Evolutionary conservation across 192 early-diverging fungal genomes (phyloP), one percentile per base, ranked within the genome.

Genomic region (Backusella australiensis): DNA sequence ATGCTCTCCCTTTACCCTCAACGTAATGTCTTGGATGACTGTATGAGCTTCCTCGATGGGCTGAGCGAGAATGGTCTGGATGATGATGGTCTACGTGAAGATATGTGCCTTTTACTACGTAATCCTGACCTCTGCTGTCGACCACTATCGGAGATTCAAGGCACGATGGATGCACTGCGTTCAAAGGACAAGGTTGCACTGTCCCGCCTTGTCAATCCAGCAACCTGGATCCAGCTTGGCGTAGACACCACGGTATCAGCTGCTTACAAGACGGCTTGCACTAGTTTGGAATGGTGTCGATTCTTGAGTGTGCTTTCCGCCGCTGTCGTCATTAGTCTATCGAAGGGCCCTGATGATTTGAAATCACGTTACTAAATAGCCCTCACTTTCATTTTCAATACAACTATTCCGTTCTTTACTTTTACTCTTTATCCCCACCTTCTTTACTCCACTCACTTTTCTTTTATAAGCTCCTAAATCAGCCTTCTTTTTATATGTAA

Each of bases 301-400:
- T 79, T 79, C 73, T 53, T 79, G 4, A 79, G 78, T 59, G 73
- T 79, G 9, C 46, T 79, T 21, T 75, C 73, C 14, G 72, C 73
- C 5, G 42, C 78, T 42, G 66, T 70, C 34, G 53, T 73, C 4
- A 46, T 79, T 14, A 79, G 78, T 66, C 17, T 79, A 32, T 26
- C 67, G 15, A 68, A 79, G 4, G 78, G 78, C 5, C 78, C 78
- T 35, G 67, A 75, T 42, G 78, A 79, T 69, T 14, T 68, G 21
- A 23, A 11, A 34, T 26, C 34, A n/a, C 12, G 32, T n/a, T 19
- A n/a, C 21, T 59, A 63, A 34, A 34, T 3, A 32, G 2, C 32
- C 29, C 4, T 4, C 14, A 56, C 49, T 26, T 59, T 38, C 35
- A 36, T 42, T 19, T 49, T 36, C 41, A 34, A 12, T 1, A 32